Percentiles rank a stretch among this genome's conserved stretches.
Evolutionary conservation across 2,329 filamentous ascomycete species (phyloP).

Genomic region (Piedraia hortae): DNA sequence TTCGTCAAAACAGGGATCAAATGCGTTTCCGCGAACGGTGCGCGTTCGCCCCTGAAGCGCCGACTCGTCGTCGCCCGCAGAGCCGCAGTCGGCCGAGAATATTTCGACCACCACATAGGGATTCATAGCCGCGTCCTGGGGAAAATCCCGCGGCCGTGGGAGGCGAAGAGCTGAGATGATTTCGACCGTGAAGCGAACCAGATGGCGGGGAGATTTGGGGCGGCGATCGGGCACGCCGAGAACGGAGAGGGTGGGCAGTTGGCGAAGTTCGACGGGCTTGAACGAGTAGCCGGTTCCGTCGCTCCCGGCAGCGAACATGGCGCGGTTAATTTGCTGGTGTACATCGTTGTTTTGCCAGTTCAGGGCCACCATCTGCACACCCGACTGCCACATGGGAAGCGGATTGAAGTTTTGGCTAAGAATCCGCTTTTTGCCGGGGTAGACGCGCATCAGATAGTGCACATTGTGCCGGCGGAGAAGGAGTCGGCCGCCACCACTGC

Average conservation of each 20-base stretch:
- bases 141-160: constrained; percentile 49
- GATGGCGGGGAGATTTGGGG: constrained; percentile 45
- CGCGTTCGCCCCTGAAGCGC: constrained; percentile 49
- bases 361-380: constrained; percentile 89
- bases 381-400: constrained; percentile 73
- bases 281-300: constrained; percentile 80
- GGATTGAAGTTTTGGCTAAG: constrained; percentile 88
- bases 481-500: constrained; percentile 40
- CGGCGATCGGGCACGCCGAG: constrained; percentile 22
- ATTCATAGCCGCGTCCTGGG: constrained; percentile 51
- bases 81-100: constrained; percentile 56
- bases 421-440: constrained; percentile 58
- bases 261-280: constrained; percentile 62
- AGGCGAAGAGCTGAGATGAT: constrained; percentile 87
- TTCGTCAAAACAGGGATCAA: constrained; percentile 70
- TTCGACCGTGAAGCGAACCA: constrained; percentile 62
- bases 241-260: constrained; percentile 31
- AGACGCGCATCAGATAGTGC: constrained; percentile 75
- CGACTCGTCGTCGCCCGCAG: constrained; percentile 37
- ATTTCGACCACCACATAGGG: constrained; percentile 90
- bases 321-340: constrained; percentile 85
- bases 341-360: constrained; percentile 98
- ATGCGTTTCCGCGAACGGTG: constrained; percentile 67
- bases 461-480: constrained; percentile 74
- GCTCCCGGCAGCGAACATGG: constrained; percentile 79